phyloP scores from a whole-genome alignment of 2,329 filamentous ascomycete genomes.

The Penicillium oxalicum region DNA sequence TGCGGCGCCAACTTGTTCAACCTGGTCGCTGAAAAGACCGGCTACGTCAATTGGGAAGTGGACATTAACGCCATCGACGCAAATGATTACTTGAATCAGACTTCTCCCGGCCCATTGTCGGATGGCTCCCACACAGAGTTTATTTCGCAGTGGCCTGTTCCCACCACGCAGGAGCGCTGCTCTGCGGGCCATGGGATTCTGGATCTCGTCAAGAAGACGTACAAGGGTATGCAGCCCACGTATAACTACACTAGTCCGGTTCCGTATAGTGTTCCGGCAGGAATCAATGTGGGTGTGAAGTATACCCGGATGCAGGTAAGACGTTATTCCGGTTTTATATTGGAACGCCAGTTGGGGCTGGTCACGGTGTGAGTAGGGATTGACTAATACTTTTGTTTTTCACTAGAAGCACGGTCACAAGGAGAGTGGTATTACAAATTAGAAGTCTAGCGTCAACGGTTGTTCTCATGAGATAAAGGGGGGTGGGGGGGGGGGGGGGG shows the following conservation, averaged over 20 bases:
- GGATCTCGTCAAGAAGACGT: conserved; percentile 31
- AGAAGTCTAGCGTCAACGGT: neutral
- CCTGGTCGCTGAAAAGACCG: conserved; percentile 55
- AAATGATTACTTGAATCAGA: conserved; percentile 48
- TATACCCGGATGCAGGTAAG: conserved; percentile 17
- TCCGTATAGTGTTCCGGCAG: conserved; percentile 23
- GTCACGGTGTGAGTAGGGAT: neutral
- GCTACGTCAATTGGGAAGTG: conserved; percentile 46
- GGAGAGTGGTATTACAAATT: conserved; percentile 11
- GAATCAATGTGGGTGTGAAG: conserved; percentile 23
- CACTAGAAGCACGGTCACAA: conserved; percentile 13
- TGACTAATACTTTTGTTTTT: conserved; percentile 2
- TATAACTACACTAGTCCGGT: conserved; percentile 34
- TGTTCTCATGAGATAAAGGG: too few species aligned
- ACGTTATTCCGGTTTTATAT: neutral
- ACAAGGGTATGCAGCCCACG: conserved; percentile 22
- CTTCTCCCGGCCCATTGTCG: conserved; percentile 47
- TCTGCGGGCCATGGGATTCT: conserved; percentile 33
- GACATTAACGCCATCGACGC: conserved; percentile 20
- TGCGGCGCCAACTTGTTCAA: conserved; percentile 66
- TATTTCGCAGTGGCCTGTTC: conserved; percentile 26
- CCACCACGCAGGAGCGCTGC: conserved; percentile 25
- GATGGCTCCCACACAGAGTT: conserved; percentile 22
- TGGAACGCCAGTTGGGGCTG: too few species aligned
- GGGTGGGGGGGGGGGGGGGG: too few species aligned